Evolutionary conservation across 2,329 filamentous ascomycete genomes (phyloP).

Genomic region (Exophiala alcalophila): DNA sequence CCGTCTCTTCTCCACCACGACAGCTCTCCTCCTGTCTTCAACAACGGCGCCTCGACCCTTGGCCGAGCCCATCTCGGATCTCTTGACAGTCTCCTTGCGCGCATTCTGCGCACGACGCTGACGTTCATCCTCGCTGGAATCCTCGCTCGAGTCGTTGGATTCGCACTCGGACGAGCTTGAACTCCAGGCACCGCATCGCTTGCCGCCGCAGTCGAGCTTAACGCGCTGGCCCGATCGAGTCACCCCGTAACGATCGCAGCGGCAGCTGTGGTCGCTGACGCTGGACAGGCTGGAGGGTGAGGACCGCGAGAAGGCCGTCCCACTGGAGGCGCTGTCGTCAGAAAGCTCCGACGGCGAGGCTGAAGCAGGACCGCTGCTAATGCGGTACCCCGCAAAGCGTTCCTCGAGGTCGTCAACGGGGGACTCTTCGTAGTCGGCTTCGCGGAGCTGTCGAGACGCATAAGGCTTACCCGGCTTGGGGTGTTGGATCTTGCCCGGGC

Average conservation of each 20-base stretch:
- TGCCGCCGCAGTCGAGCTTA: conserved; percentile 92
- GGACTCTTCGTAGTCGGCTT: conserved; percentile 67
- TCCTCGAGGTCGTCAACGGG: conserved; percentile 73
- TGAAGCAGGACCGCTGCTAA: conserved; percentile 69
- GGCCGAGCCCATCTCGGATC: conserved; percentile 1
- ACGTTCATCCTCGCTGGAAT: conserved; percentile 26
- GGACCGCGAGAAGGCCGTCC: conserved; percentile 48
- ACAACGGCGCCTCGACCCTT: conserved; percentile 1
- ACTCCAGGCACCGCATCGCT: conserved; percentile 71
- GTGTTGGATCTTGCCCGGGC: conserved; percentile 82
- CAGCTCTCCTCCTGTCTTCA: conserved; percentile 13
- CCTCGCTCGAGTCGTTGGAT: conserved; percentile 20
- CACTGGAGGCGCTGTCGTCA: conserved; percentile 49
- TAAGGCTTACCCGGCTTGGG: conserved; percentile 87
- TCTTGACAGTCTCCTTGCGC: conserved; percentile 19
- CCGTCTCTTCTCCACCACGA: conserved; percentile 22
- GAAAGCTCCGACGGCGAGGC: conserved; percentile 69
- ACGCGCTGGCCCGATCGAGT: conserved; percentile 88
- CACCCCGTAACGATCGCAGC: conserved; percentile 94
- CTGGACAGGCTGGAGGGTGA: conserved; percentile 60
- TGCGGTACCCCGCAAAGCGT: conserved; percentile 69
- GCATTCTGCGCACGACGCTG: conserved; percentile 19
- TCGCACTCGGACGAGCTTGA: conserved; percentile 29
- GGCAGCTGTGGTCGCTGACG: conserved; percentile 68
- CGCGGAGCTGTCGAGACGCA: conserved; percentile 81